phyloP scores from a whole-genome alignment of 2,329 filamentous ascomycete species.

The Fusarium irregulare region DNA sequence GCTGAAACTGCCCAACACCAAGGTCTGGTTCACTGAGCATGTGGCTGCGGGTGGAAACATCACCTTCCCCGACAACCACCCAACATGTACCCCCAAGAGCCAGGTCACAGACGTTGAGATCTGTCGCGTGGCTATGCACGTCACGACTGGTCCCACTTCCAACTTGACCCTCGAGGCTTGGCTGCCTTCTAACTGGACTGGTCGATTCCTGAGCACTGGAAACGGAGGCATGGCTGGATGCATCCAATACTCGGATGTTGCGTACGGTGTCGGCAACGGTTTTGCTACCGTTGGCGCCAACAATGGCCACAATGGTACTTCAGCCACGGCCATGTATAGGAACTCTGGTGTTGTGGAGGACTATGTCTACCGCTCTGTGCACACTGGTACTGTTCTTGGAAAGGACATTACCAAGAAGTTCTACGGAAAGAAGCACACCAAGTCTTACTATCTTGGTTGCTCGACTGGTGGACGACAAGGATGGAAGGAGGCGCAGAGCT shows the following conservation, averaged over 20 bases:
- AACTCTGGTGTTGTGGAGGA: constrained; percentile 30
- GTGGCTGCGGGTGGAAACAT: constrained; percentile 28
- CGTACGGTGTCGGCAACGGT: constrained; percentile 53
- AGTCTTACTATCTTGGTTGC: constrained; percentile 69
- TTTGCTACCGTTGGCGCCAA: constrained; percentile 62
- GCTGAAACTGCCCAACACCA: constrained; percentile 31
- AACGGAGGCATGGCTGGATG: constrained; percentile 63
- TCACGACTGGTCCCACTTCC: constrained; percentile 26
- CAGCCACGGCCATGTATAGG: constrained; percentile 13
- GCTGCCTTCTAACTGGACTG: constrained; percentile 60
- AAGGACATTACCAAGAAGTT: constrained; percentile 48
- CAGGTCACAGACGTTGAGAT: constrained; percentile 29
- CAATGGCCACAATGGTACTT: constrained; percentile 49
- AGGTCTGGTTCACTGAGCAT: constrained; percentile 37
- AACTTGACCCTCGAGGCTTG: constrained; percentile 55
- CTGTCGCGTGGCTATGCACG: constrained; percentile 35
- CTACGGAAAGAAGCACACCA: constrained; percentile 56
- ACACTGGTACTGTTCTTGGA: constrained; percentile 30
- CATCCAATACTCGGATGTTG: constrained; percentile 53
- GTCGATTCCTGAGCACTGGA: constrained; percentile 61
- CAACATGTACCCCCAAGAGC: constrained; percentile 26
- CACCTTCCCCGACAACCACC: constrained; percentile 28
- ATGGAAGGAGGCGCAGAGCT: constrained; percentile 63
- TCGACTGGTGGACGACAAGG: constrained; percentile 71
- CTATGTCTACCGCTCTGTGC: constrained; percentile 35